phyloP scores from a whole-genome alignment of 2,329 filamentous ascomycete genomes.

The Monilinia fructicola region DNA sequence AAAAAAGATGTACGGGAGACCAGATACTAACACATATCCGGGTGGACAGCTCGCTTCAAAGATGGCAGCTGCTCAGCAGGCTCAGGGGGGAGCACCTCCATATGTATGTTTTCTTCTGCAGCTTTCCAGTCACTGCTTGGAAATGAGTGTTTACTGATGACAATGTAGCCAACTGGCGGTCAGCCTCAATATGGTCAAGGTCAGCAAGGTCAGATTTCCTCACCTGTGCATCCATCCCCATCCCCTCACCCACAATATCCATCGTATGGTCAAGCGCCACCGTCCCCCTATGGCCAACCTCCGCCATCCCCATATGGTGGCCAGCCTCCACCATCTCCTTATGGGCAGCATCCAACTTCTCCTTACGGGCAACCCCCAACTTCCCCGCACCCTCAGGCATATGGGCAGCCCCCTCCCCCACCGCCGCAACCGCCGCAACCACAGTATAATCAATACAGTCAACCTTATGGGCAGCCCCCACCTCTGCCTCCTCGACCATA shows the following conservation, averaged over 20 bases:
- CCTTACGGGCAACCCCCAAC: not conserved
- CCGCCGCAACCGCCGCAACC: slow-evolving; percentile 5
- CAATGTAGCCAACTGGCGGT: slow-evolving; percentile 18
- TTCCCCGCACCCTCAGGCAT: slow-evolving; percentile 13
- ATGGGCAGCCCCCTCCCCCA: not conserved
- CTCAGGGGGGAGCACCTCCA: slow-evolving; percentile 17
- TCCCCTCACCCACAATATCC: slow-evolving; percentile 10
- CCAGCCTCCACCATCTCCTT: not conserved
- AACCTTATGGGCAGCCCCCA: slow-evolving; percentile 12
- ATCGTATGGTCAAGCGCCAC: slow-evolving; percentile 1
- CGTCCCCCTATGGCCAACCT: slow-evolving; percentile 6
- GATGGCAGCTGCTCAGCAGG: slow-evolving; percentile 23
- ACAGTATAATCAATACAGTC: slow-evolving; percentile 13
- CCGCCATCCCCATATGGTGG: not conserved
- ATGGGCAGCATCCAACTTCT: not conserved
- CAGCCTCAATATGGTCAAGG: slow-evolving; percentile 18
- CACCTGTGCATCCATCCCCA: slow-evolving; percentile 14
- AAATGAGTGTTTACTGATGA: slow-evolving; percentile 14
- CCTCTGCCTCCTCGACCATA: slow-evolving; percentile 6
- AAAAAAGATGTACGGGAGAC: slow-evolving; percentile 17
- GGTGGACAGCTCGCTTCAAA: slow-evolving; percentile 22
- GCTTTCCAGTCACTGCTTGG: not conserved
- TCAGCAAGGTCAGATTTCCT: slow-evolving; percentile 16
- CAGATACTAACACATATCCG: slow-evolving; percentile 20
- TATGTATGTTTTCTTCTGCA: slow-evolving; percentile 15